These are phyloP conservation scores for Tolypocladium paradoxum DNA, from an alignment of 2,329 filamentous ascomycete genomes.

Conservation along the genomic window DNA sequence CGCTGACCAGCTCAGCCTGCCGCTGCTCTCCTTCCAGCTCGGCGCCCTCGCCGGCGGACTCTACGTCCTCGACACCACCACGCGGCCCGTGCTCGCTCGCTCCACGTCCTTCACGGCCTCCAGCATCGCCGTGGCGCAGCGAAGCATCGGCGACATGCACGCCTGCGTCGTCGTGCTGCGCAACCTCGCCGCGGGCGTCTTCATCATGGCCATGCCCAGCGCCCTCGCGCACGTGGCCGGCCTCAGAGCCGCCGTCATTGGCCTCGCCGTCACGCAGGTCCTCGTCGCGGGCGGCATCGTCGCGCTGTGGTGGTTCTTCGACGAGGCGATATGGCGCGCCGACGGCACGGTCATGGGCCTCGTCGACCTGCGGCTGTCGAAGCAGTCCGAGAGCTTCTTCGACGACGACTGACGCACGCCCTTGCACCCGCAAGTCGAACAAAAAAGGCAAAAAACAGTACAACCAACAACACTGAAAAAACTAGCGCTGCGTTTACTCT, in stretches of 20 bases:
- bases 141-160: constrained; percentile 38
- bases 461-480: background rate
- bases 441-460: background rate
- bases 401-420: constrained; percentile 23
- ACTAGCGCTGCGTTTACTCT: background rate
- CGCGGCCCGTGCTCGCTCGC: constrained; percentile 30
- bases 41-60: constrained; percentile 35
- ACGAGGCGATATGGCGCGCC: constrained; percentile 27
- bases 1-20: constrained; percentile 20
- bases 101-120: constrained; percentile 38
- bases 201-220: constrained; percentile 30
- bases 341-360: constrained; percentile 38
- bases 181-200: constrained; percentile 28
- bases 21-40: constrained; percentile 33
- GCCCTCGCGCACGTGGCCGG: constrained; percentile 22
- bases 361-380: constrained; percentile 32
- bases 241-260: constrained; percentile 27
- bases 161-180: constrained; percentile 30
- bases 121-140: constrained; percentile 32
- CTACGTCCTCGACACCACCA: constrained; percentile 27
- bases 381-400: constrained; percentile 33
- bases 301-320: constrained; percentile 29
- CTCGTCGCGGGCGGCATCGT: constrained; percentile 22
- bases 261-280: constrained; percentile 30
- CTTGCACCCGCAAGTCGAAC: background rate